Evolutionary conservation across 2,329 filamentous ascomycete genomes (phyloP).

Genomic region (Colletotrichum musae): DNA sequence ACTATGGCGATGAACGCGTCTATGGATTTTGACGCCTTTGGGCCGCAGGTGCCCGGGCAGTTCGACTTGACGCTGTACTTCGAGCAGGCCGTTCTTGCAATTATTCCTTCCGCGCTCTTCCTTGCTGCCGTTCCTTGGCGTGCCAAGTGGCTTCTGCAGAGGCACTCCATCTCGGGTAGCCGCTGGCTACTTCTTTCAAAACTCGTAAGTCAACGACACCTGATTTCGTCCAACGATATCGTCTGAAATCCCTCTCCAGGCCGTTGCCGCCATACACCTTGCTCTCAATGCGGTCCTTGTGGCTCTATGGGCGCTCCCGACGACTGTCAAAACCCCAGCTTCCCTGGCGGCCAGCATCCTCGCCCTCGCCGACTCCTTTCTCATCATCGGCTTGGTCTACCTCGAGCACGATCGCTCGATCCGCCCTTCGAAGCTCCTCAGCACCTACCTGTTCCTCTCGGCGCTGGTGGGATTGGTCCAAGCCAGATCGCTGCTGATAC

Average conservation of each 20-base stretch:
- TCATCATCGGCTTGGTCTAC: constrained; percentile 49
- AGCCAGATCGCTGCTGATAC: constrained; percentile 51
- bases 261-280: not conserved
- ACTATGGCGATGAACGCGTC: constrained; percentile 10
- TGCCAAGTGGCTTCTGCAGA: constrained; percentile 25
- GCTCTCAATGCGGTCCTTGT: constrained; percentile 10
- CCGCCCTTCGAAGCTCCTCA: constrained; percentile 51
- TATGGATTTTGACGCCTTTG: constrained; percentile 13
- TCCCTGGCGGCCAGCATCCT: constrained; percentile 49
- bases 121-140: constrained; percentile 20
- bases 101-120: constrained; percentile 26
- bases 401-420: constrained; percentile 52
- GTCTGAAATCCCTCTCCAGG: not conserved
- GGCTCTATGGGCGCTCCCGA: constrained; percentile 28
- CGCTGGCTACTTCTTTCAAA: constrained; percentile 44
- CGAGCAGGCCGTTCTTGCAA: constrained; percentile 42
- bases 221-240: not conserved
- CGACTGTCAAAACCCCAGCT: not conserved
- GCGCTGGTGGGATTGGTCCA: constrained; percentile 51
- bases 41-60: constrained; percentile 17
- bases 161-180: constrained; percentile 16
- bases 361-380: constrained; percentile 48
- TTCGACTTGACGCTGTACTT: constrained; percentile 46
- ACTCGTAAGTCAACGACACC: constrained; percentile 19
- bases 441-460: constrained; percentile 49